Evolutionary conservation across 306 rosid genomes (phyloP).

Genomic region (Neltuma alba): DNA sequence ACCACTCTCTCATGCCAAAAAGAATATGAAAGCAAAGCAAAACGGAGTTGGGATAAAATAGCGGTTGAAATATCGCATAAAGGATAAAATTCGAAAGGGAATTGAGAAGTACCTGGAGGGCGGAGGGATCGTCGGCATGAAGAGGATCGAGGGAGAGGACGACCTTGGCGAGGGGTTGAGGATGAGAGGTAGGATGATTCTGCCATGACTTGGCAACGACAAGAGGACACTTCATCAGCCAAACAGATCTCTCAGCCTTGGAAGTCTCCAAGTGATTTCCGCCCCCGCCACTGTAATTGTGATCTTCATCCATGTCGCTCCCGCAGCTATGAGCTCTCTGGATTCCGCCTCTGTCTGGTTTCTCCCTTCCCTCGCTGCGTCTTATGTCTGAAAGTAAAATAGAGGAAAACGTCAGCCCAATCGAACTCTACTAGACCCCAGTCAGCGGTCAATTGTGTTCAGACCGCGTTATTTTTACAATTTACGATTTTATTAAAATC

Average conservation of each 20-base stretch:
- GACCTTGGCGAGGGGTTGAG: conserved; percentile 85
- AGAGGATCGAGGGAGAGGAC: conserved; percentile 94
- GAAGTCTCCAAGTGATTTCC: conserved; percentile 65
- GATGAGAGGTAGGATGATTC: conserved; percentile 70
- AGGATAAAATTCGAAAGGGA: not conserved
- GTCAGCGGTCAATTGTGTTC: conserved; percentile 21
- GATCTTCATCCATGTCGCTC: conserved; percentile 62
- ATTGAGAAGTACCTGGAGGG: conserved; percentile 60
- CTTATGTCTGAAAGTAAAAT: not conserved
- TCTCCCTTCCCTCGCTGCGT: not conserved
- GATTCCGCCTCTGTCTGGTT: not conserved
- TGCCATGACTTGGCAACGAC: conserved; percentile 92
- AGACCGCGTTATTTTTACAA: not conserved
- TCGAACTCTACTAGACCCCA: not conserved
- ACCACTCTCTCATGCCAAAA: not conserved
- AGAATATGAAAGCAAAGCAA: not conserved
- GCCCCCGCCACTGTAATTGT: conserved; percentile 48
- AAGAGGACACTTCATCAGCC: conserved; percentile 96
- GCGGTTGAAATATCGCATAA: not conserved
- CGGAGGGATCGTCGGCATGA: conserved; percentile 72
- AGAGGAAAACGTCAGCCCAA: not conserved
- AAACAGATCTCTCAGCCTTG: conserved; percentile 88
- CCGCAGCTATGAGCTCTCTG: not conserved
- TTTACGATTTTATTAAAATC: no score
- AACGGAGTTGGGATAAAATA: not conserved